These are phyloP conservation scores for Tricholoma furcatifolium DNA, from an alignment of 768 basidiomycete species.

Conservation along the genomic window DNA sequence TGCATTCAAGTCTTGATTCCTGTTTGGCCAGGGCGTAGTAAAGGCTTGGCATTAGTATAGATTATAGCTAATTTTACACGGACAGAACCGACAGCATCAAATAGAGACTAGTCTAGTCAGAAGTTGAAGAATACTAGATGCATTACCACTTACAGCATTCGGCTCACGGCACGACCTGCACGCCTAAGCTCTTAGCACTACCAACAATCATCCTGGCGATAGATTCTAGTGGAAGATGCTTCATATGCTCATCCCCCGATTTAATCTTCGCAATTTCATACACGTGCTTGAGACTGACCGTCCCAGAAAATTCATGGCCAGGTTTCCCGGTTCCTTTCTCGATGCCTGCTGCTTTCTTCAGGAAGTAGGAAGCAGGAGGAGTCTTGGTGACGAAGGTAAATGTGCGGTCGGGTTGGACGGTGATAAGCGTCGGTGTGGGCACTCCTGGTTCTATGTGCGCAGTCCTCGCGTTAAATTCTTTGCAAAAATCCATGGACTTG, in stretches of 20 bases:
- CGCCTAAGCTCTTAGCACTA: slow-evolving; percentile 83
- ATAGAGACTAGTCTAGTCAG: slow-evolving; percentile 10
- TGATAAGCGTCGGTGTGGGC: slow-evolving; percentile 90
- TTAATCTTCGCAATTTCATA: slow-evolving; percentile 99
- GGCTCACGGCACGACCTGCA: slow-evolving; percentile 83
- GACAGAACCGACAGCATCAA: slow-evolving; percentile 13
- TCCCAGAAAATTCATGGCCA: slow-evolving; percentile 75
- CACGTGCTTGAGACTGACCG: slow-evolving; percentile 92
- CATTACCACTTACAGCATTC: slow-evolving; percentile 18
- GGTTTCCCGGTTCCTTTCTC: slow-evolving; percentile 88
- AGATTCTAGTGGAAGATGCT: slow-evolving; percentile 81
- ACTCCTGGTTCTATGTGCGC: slow-evolving; percentile 82
- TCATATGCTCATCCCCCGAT: slow-evolving; percentile 84
- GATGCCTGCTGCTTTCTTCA: slow-evolving; percentile 88
- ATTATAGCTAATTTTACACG: slow-evolving; percentile 19
- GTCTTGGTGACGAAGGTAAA: slow-evolving; percentile 94
- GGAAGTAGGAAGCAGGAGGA: slow-evolving; percentile 84
- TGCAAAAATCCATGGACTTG: slow-evolving; percentile 99
- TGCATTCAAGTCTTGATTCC: slow-evolving; percentile 12
- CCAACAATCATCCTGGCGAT: slow-evolving; percentile 89
- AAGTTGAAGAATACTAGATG: slow-evolving; percentile 13
- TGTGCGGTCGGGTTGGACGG: slow-evolving; percentile 90
- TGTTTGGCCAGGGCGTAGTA: slow-evolving; percentile 9
- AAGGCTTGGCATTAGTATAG: slow-evolving; percentile 16
- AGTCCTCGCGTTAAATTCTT: slow-evolving; percentile 98